Conservation (phyloP, 176 grass and related monocot species). For the Zoysia pacifica region DNA sequence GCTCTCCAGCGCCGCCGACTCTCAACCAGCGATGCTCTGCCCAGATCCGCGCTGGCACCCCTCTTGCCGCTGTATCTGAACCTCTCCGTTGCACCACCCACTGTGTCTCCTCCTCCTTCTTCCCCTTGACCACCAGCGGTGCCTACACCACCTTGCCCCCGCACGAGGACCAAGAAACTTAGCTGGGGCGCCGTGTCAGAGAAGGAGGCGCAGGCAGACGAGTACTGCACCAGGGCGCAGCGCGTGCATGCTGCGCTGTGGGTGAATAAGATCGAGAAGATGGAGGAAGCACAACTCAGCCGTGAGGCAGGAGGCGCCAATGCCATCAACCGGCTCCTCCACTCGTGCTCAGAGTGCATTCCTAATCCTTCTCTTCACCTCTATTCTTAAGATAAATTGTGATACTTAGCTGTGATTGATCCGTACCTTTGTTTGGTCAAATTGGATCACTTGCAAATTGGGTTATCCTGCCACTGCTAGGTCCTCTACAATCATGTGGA, state of each 20-base stretch:
- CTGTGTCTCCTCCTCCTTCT: no score
- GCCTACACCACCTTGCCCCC: no score
- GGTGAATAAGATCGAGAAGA: constrained; percentile 93
- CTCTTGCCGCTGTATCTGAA: no score
- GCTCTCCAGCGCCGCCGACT: no score
- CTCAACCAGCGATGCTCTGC: no score
- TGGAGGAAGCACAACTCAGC: constrained; percentile 81
- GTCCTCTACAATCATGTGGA: neutral
- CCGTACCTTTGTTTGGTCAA: neutral
- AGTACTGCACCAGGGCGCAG: constrained; percentile 88
- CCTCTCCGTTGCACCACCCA: no score
- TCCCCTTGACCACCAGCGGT: no score
- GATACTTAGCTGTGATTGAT: neutral
- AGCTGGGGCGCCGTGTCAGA: constrained; percentile 23
- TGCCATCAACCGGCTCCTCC: constrained; percentile 81
- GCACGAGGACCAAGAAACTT: no score
- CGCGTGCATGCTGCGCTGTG: constrained; percentile 81
- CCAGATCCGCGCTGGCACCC: no score
- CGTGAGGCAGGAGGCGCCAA: constrained; percentile 51
- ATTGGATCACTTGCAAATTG: neutral
- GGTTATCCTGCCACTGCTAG: neutral
- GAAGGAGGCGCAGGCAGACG: constrained; percentile 66
- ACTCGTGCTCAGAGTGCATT: constrained; percentile 85
- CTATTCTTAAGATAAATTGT: neutral
- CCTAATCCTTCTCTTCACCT: neutral